Percentiles rank a stretch among this genome's conserved stretches.
Conservation (phyloP, 106 monocot species). For the Agapanthus africanus region DNA sequence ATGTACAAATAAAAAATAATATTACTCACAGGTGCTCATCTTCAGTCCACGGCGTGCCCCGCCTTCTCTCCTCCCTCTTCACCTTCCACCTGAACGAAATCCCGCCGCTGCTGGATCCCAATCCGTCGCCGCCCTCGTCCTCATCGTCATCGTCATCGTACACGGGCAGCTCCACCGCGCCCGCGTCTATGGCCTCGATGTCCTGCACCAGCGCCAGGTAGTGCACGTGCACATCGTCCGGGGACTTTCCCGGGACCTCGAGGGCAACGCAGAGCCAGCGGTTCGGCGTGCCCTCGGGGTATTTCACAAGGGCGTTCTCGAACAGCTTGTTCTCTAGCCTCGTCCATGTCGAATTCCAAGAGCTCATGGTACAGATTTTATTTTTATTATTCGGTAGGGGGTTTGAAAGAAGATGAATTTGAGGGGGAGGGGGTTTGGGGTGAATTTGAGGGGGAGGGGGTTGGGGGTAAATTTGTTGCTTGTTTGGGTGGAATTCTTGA, state of each 20-base stretch:
- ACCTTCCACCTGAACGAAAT: neutral
- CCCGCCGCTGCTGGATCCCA: neutral
- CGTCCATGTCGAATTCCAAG: too few species aligned
- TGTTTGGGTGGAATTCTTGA: too few species aligned
- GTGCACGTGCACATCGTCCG: conserved; percentile 23
- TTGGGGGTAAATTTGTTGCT: too few species aligned
- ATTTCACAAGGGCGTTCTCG: conserved; percentile 34
- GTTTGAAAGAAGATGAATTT: too few species aligned
- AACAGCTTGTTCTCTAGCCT: conserved; percentile 37
- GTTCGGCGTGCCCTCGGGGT: conserved; percentile 35
- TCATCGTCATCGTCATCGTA: conserved; percentile 15
- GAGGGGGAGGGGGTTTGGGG: too few species aligned
- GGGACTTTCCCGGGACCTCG: conserved; percentile 28
- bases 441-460: too few species aligned
- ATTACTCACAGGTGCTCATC: conserved; percentile 51
- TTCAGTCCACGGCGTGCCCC: conserved; percentile 44
- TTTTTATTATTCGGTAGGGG: too few species aligned
- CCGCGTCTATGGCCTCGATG: conserved; percentile 34
- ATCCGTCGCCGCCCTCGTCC: neutral
- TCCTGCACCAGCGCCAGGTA: conserved; percentile 38
- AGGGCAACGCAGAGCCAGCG: conserved; percentile 34
- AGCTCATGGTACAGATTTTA: too few species aligned
- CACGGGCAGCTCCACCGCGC: conserved; percentile 27
- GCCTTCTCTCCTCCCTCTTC: conserved; percentile 25
- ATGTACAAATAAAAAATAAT: too few species aligned